phyloP scores from a whole-genome alignment of 2,329 filamentous ascomycete species.

The Xylaria sp. region DNA sequence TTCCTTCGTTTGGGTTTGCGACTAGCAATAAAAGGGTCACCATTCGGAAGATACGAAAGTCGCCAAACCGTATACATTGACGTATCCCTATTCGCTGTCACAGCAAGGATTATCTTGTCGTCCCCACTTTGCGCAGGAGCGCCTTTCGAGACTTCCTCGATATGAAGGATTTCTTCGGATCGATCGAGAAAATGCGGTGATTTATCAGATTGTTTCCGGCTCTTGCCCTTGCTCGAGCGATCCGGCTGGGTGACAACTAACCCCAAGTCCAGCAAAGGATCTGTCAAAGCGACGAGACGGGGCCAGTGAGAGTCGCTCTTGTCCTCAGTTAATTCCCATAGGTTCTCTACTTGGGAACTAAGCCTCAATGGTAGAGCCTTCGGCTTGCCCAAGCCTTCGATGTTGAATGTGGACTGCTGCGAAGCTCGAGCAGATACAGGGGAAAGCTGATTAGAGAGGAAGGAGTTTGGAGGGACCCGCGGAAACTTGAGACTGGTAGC shows the following conservation, averaged over 20 bases:
- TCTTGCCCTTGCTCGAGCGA: conserved; percentile 49
- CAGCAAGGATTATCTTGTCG: conserved; percentile 72
- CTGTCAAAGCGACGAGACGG: conserved; percentile 82
- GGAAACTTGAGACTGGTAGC: conserved; percentile 66
- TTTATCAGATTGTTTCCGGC: conserved; percentile 53
- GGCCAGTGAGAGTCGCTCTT: conserved; percentile 71
- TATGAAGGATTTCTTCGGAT: conserved; percentile 84
- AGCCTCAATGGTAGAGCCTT: conserved; percentile 64
- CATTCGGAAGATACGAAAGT: conserved; percentile 77
- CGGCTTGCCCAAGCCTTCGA: conserved; percentile 65
- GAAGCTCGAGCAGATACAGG: conserved; percentile 60
- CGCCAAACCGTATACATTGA: conserved; percentile 87
- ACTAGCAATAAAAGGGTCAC: conserved; percentile 63
- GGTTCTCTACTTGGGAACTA: conserved; percentile 64
- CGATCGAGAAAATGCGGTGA: conserved; percentile 71
- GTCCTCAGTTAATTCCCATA: conserved; percentile 65
- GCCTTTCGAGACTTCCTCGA: conserved; percentile 73
- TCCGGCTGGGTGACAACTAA: conserved; percentile 75
- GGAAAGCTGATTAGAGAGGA: conserved; percentile 75
- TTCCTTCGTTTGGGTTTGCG: conserved; percentile 59
- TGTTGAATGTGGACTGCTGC: conserved; percentile 64
- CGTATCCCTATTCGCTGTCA: conserved; percentile 82
- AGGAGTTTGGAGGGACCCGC: conserved; percentile 82
- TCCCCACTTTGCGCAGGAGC: conserved; percentile 48
- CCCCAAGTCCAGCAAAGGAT: conserved; percentile 86